Conservation (phyloP, 2,329 filamentous ascomycete genomes). For the Helotiales sp. region DNA sequence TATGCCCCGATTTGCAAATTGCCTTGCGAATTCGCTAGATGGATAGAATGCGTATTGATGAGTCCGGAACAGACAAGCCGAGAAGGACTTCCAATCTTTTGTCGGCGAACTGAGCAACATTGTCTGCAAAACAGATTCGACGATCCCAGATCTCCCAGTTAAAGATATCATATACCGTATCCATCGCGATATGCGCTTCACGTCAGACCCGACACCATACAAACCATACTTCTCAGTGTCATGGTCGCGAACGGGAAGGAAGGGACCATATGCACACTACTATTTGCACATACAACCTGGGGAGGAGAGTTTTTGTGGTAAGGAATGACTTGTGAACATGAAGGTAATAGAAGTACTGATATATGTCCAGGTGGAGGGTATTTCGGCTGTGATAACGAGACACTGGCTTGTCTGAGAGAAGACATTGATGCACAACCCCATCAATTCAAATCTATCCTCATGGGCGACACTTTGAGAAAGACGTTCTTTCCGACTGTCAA, state of each 20-base stretch:
- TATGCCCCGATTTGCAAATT: no score
- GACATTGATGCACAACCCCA: slow-evolving; percentile 77
- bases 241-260: slow-evolving; percentile 84
- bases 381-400: slow-evolving; percentile 74
- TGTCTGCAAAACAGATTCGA: slow-evolving; percentile 75
- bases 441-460: slow-evolving; percentile 71
- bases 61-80: slow-evolving; percentile 70
- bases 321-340: neutral
- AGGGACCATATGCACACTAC: slow-evolving; percentile 87
- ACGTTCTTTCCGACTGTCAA: slow-evolving; percentile 66
- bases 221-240: slow-evolving; percentile 84
- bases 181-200: slow-evolving; percentile 85
- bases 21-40: no score
- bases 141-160: slow-evolving; percentile 82
- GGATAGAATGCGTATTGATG: slow-evolving; percentile 63
- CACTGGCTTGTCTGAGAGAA: slow-evolving; percentile 70
- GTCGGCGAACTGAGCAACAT: slow-evolving; percentile 73
- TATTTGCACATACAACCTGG: slow-evolving; percentile 82
- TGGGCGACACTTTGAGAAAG: slow-evolving; percentile 62
- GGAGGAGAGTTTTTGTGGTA: slow-evolving; percentile 70
- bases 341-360: neutral
- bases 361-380: slow-evolving; percentile 63
- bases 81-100: slow-evolving; percentile 83
- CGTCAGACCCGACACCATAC: slow-evolving; percentile 83
- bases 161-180: slow-evolving; percentile 90